phyloP scores from a whole-genome alignment of 1,284 basidiomycete species.

The Melampsora larici-populina region DNA sequence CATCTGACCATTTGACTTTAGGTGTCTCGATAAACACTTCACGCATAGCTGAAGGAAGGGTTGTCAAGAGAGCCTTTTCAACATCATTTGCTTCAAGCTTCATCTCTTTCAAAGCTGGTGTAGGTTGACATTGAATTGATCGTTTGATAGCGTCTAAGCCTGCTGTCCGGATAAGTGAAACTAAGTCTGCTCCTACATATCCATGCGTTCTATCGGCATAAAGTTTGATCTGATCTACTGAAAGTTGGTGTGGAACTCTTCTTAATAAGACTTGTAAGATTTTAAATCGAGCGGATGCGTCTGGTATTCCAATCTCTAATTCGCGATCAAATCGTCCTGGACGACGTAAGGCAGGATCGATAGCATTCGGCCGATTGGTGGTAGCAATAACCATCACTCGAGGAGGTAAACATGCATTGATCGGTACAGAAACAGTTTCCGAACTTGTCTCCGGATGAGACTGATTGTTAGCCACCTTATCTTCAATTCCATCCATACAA shows the following conservation, averaged over 20 bases:
- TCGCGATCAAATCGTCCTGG: conserved; percentile 95
- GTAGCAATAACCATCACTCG: conserved; percentile 93
- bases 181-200: conserved; percentile 93
- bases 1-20: conserved; percentile 76
- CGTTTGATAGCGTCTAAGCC: conserved; percentile 86
- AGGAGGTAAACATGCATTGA: conserved; percentile 45
- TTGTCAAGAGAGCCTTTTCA: conserved; percentile 66
- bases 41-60: conserved; percentile 90
- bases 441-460: background rate
- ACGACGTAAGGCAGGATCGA: conserved; percentile 88
- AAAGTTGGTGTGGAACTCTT: conserved; percentile 73
- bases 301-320: conserved; percentile 94
- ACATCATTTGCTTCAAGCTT: too few species aligned
- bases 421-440: background rate
- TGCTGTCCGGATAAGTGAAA: conserved; percentile 85
- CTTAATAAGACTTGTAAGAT: conserved; percentile 79
- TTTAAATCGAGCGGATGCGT: conserved; percentile 71
- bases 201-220: conserved; percentile 82
- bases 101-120: background rate
- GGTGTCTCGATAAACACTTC: conserved; percentile 85
- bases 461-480: conserved; percentile 17
- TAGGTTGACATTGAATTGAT: background rate
- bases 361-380: conserved; percentile 93
- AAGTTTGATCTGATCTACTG: conserved; percentile 61
- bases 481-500: conserved; percentile 86